Conservation (phyloP, 495 filamentous ascomycete species). For the Hypoxylon crocopeplum region DNA sequence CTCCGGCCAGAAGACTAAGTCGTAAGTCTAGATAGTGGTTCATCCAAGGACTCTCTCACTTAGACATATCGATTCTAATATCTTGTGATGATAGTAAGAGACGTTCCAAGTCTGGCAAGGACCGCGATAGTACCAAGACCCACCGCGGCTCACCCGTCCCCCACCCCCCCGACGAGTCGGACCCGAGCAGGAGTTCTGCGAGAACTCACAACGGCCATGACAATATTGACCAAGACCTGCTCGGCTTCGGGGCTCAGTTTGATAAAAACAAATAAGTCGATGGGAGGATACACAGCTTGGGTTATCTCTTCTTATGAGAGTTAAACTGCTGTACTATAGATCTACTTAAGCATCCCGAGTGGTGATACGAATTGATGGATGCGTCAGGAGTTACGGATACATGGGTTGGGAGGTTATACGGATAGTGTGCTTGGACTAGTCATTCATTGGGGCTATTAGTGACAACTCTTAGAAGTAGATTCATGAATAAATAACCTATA, state of each 20-base stretch:
- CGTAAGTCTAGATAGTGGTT: background rate
- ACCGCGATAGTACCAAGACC: constrained; percentile 14
- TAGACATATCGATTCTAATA: background rate
- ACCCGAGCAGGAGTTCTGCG: background rate
- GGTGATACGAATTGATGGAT: too few species aligned
- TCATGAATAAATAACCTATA: too few species aligned
- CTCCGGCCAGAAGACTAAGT: background rate
- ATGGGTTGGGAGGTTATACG: too few species aligned
- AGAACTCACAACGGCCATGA: background rate
- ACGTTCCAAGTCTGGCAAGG: background rate
- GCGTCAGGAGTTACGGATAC: too few species aligned
- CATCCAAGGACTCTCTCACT: background rate
- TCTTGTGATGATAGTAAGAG: background rate
- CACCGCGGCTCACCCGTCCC: constrained; percentile 15
- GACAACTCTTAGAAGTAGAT: too few species aligned
- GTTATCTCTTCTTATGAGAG: too few species aligned
- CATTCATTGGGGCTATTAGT: too few species aligned
- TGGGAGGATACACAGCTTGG: background rate
- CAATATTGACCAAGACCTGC: background rate
- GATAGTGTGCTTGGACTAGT: too few species aligned
- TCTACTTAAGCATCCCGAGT: too few species aligned
- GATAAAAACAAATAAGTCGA: background rate
- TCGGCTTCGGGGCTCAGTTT: constrained; percentile 22
- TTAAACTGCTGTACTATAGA: too few species aligned
- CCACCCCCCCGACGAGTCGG: background rate